Conservation (phyloP, 148 eudicot species). For the Rhododendron vialii region DNA sequence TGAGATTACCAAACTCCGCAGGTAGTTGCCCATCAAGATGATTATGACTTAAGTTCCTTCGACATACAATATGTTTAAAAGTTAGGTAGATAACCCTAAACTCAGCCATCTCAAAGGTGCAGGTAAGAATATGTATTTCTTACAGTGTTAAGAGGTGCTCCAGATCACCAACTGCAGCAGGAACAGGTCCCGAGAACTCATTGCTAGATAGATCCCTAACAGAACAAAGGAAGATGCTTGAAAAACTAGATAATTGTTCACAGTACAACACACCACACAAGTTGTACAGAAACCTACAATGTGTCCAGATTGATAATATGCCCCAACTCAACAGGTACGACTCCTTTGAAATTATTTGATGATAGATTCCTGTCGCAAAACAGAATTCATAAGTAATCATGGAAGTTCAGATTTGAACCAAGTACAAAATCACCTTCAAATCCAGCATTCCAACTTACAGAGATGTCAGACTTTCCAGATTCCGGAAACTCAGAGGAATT, state of each 20-base stretch:
- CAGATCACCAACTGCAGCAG: slow-evolving; percentile 63
- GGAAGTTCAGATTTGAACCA: not conserved
- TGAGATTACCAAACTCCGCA: slow-evolving; percentile 53
- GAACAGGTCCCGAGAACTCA: slow-evolving; percentile 51
- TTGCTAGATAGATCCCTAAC: slow-evolving; percentile 63
- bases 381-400: not conserved
- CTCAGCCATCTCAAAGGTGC: not conserved
- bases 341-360: slow-evolving; percentile 50
- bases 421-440: not conserved
- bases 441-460: slow-evolving; percentile 34
- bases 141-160: slow-evolving; percentile 73
- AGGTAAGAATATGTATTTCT: not conserved
- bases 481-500: slow-evolving; percentile 48
- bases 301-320: slow-evolving; percentile 61
- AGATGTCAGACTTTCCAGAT: slow-evolving; percentile 65
- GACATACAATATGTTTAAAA: not conserved
- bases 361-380: slow-evolving; percentile 50
- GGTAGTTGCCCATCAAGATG: slow-evolving; percentile 45
- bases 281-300: slow-evolving; percentile 32
- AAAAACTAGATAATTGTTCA: not conserved
- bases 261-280: not conserved
- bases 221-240: not conserved
- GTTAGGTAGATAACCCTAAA: not conserved
- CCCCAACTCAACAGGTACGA: slow-evolving; percentile 56
- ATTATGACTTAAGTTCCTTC: slow-evolving; percentile 57